Percentiles rank a stretch among this genome's conserved stretches.
Conservation (phyloP, 192 early-diverging fungal genomes). For the Umbelopsis sp. region DNA sequence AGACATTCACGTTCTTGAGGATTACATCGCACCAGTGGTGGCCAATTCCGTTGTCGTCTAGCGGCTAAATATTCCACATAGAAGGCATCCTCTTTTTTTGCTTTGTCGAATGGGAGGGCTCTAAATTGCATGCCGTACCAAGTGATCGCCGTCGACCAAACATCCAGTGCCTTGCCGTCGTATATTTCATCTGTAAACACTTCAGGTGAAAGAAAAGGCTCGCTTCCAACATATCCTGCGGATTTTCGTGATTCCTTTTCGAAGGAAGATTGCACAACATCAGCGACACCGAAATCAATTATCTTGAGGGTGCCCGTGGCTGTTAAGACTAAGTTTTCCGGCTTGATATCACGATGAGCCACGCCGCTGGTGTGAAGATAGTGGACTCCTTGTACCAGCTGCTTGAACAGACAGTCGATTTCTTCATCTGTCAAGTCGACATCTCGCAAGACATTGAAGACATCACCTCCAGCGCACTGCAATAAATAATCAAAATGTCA, state of each 20-base stretch:
- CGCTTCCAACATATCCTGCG: conserved; percentile 86
- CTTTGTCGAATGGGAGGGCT: conserved; percentile 70
- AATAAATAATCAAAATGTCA: conserved; percentile 6
- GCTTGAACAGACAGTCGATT: conserved; percentile 93
- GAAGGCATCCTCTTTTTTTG: conserved; percentile 63
- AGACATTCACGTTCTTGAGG: conserved; percentile 68
- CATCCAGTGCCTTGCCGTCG: conserved; percentile 84
- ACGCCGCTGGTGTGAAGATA: conserved; percentile 94
- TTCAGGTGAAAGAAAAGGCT: conserved; percentile 97
- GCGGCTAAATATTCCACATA: conserved; percentile 60
- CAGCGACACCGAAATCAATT: conserved; percentile 96
- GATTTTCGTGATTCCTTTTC: conserved; percentile 68
- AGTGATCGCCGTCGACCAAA: conserved; percentile 93
- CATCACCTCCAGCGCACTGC: conserved; percentile 92
- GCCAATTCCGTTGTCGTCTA: conserved; percentile 46
- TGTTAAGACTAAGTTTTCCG: conserved; percentile 89
- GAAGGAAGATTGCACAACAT: conserved; percentile 87
- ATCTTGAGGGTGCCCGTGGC: conserved; percentile 82
- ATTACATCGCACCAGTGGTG: conserved; percentile 76
- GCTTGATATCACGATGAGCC: conserved; percentile 84
- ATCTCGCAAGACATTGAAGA: conserved; percentile 79
- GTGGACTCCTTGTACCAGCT: conserved; percentile 82
- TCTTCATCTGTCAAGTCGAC: conserved; percentile 74
- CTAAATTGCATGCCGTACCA: conserved; percentile 81
- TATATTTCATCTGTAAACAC: conserved; percentile 76